phyloP scores from a whole-genome alignment of 1,284 basidiomycete genomes.

The Austroboletus novae-zelandiae region DNA sequence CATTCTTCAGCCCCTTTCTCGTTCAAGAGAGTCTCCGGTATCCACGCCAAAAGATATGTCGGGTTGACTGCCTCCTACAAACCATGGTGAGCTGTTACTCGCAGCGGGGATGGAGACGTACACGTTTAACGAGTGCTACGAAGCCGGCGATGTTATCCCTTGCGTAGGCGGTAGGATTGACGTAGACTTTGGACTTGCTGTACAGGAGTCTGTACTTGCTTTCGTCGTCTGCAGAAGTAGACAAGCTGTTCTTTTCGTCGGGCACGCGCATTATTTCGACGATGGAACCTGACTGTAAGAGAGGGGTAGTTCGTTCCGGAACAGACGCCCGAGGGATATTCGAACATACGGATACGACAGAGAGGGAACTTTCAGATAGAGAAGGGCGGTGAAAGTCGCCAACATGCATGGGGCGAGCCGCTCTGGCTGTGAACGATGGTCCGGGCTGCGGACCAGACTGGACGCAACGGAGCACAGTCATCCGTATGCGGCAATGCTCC shows the following conservation, averaged over 20 bases:
- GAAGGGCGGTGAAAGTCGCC: constrained; percentile 30
- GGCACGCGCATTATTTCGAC: constrained; percentile 66
- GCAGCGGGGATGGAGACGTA: constrained; percentile 34
- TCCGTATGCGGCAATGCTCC: constrained; percentile 26
- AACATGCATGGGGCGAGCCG: constrained; percentile 18
- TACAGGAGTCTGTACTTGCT: constrained; percentile 75
- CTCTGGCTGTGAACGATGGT: not conserved
- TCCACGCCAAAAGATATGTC: constrained; percentile 79
- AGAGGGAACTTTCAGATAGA: constrained; percentile 39
- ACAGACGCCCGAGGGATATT: not conserved
- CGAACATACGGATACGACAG: constrained; percentile 41
- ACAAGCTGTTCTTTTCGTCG: constrained; percentile 24
- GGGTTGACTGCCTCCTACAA: constrained; percentile 69
- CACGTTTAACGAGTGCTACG: constrained; percentile 82
- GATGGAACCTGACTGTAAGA: constrained; percentile 61
- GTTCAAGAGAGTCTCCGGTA: constrained; percentile 75
- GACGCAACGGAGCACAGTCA: constrained; percentile 9
- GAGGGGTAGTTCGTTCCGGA: constrained; percentile 5
- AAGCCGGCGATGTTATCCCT: constrained; percentile 95
- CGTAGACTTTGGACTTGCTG: constrained; percentile 89
- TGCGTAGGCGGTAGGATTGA: constrained; percentile 90
- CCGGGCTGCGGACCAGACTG: constrained; percentile 12
- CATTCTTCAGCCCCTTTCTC: constrained; percentile 76
- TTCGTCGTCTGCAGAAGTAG: constrained; percentile 44
- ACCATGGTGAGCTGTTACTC: constrained; percentile 12